Evolutionary conservation across 1,284 basidiomycete genomes (phyloP), one percentile per base, ranked within the genome.

Genomic region (Caloboletus inedulis): DNA sequence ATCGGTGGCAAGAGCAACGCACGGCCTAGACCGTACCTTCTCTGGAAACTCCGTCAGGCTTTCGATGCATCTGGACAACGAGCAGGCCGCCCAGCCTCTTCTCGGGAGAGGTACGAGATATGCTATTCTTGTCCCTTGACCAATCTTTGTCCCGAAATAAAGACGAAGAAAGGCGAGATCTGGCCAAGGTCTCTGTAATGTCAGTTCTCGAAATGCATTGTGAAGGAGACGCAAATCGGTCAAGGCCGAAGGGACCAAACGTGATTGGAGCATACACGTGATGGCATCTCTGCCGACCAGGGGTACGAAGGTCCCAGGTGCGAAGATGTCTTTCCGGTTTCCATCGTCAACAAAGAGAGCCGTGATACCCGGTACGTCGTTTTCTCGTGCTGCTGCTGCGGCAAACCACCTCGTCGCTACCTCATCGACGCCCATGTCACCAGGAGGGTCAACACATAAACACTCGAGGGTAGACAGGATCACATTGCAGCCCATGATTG

Each of bases 301-400:
- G 0, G 0, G 84, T 85, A 49, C 84, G 80, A 62, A 87, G 78
- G 58, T 82, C 78, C 81, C 82, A 85, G 13, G 84, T 0, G 80
- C 73, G 35, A 85, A 75, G 57, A 82, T 74, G 64, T 87, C 85
- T 43, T 82, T 73, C 81, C 80, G 84, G 65, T 73, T 75, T 5
- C 75, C 74, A 49, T 80, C 74, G 2, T 72, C 68, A 21, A 74
- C 62, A 53, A 82, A 72, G 49, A 77, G 69, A 19, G 64, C 53
- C 18, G 69, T 59, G 42, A 79, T 56, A 12, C 63, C 69, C 19
- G 72, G 62, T 37, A 71, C 66, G 52, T 82, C 63, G 53, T 64
- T 62, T 0, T 68, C 57, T 19, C 18, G 35, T 19, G 16, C 33
- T 36, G 35, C 18, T 36, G 19, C n/a, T 37, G 19, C n/a, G 18